Percentiles rank a stretch among this genome's conserved stretches.
Evolutionary conservation across 1,284 basidiomycete genomes (phyloP).

Genomic region (Boletus coffeatus): DNA sequence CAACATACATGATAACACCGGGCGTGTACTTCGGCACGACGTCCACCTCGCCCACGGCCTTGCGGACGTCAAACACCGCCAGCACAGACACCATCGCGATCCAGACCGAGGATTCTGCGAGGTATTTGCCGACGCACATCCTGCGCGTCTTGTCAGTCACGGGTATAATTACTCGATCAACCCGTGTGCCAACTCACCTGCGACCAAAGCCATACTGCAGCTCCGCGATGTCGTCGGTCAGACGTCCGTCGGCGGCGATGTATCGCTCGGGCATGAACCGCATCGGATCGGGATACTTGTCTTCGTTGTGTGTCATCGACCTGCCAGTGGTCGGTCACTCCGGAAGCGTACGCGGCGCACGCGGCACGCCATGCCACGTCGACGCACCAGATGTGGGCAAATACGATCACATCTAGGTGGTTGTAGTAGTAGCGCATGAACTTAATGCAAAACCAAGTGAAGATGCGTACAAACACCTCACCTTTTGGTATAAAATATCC

Average conservation of each 20-base stretch:
- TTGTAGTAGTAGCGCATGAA: neutral
- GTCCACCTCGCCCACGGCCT: slow-evolving; percentile 27
- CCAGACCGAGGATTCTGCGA: slow-evolving; percentile 40
- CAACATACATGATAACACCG: slow-evolving; percentile 45
- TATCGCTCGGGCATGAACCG: slow-evolving; percentile 32
- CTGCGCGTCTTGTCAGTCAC: slow-evolving; percentile 16
- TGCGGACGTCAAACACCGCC: slow-evolving; percentile 34
- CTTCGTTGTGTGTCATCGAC: slow-evolving; percentile 26
- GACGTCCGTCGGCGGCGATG: slow-evolving; percentile 18
- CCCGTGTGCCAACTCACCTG: slow-evolving; percentile 16
- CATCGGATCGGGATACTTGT: slow-evolving; percentile 27
- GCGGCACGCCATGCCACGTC: neutral
- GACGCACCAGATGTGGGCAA: slow-evolving; percentile 20
- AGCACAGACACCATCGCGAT: slow-evolving; percentile 40
- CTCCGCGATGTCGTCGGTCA: slow-evolving; percentile 32
- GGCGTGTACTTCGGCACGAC: slow-evolving; percentile 44
- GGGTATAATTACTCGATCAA: neutral
- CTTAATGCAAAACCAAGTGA: neutral
- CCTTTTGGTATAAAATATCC: slow-evolving; percentile 21
- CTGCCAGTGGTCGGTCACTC: slow-evolving; percentile 4
- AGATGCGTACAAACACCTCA: neutral
- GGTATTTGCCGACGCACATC: slow-evolving; percentile 41
- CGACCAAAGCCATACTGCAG: slow-evolving; percentile 41
- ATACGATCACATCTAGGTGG: slow-evolving; percentile 12
- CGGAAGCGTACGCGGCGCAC: slow-evolving; percentile 4